Evolutionary conservation across 805 yeast species (phyloP), one percentile per base, ranked within the genome.

Genomic region (Lipomyces anomalus): DNA sequence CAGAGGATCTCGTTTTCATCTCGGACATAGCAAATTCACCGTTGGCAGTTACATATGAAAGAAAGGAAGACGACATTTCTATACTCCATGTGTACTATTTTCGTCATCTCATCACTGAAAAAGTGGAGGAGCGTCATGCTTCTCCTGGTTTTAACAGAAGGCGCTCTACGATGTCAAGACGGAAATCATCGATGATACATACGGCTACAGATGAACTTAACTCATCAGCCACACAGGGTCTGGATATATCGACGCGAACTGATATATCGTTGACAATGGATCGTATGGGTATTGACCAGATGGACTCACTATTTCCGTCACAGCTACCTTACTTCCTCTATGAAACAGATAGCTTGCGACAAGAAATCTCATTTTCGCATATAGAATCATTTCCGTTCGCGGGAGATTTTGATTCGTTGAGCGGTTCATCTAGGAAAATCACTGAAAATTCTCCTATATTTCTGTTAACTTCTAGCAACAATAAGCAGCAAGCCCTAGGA

Each of bases 401-500:
- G 9, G 7, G 39, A 5, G 44, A 68, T 68, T 6, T 47, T 76
- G n/a, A 55, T 59, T 3, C 75, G 67, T 50, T 72, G 71, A 20
- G 76, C n/a, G n/a, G n/a, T n/a, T n/a, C n/a, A n/a, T n/a, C n/a
- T n/a, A n/a, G n/a, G n/a, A n/a, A n/a, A n/a, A n/a, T n/a, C n/a
- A 74, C 23, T 76, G 75, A 53, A 90, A 13, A 26, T 13, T 9
- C 30, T 9, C 30, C 30, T 9, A 9, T 26, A 13, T 26, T 26
- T 26, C 9, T 26, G 30, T 13, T 26, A 13, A 13, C 30, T 13
- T 9, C 30, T 9, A 13, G 11, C 11, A 13, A 26, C 30, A 13
- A 13, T 9, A 9, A 13, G 11, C 30, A 26, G 18, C 46, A 85
- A 58, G 82, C 80, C 0, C 58, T 85, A 1, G 75, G 79, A 0